Percentiles rank a stretch among this genome's conserved stretches.
These are phyloP conservation scores for Saccharomycopsis selenospora DNA, from an alignment of 805 yeast species.

Conservation along the genomic window DNA sequence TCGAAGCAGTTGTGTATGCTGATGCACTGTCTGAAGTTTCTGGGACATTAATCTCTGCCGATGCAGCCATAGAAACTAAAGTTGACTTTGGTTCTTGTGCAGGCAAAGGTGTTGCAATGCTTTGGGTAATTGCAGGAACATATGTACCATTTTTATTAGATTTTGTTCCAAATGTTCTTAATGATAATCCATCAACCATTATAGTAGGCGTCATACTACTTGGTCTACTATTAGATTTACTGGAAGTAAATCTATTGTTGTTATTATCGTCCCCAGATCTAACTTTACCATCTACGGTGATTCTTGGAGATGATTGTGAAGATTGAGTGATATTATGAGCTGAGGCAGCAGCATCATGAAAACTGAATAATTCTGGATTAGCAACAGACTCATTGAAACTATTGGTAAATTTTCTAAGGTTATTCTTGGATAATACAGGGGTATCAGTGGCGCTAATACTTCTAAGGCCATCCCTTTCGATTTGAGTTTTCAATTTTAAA, in stretches of 20 bases:
- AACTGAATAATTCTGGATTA: not conserved
- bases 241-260: not conserved
- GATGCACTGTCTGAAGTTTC: not conserved
- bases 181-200: conserved; percentile 20
- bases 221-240: not conserved
- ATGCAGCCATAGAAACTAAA: too few species aligned
- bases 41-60: not conserved
- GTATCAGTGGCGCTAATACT: conserved; percentile 7
- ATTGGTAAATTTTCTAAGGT: conserved; percentile 9
- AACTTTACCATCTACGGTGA: not conserved
- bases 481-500: conserved; percentile 6
- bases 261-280: not conserved
- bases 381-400: not conserved
- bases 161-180: conserved; percentile 20
- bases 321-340: not conserved
- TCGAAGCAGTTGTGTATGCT: not conserved
- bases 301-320: not conserved
- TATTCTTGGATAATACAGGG: conserved; percentile 13
- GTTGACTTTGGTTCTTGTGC: too few species aligned
- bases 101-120: too few species aligned
- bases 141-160: not conserved
- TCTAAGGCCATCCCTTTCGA: conserved; percentile 14
- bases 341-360: not conserved
- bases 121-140: conserved; percentile 1
- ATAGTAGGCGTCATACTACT: conserved; percentile 14